A percentile compares a stretch with the other conserved stretches of the same genome.
Evolutionary conservation across 768 basidiomycete species (phyloP).

Genomic region (Phallus indusiatus): DNA sequence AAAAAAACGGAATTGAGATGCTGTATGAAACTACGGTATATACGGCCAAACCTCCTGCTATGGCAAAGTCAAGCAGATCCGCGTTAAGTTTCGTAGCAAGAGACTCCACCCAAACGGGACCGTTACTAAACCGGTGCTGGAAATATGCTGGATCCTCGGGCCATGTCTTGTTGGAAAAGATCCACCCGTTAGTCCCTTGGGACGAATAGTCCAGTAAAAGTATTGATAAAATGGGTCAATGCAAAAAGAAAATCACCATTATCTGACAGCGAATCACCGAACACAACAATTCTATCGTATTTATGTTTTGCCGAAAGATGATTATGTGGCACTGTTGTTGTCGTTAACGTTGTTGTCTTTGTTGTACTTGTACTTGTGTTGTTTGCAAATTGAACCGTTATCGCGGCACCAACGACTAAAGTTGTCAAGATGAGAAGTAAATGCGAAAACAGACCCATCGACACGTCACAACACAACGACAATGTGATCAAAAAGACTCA

Average conservation of each 20-base stretch:
- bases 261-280: conserved; percentile 7
- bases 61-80: conserved; percentile 13
- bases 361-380: background rate
- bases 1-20: background rate
- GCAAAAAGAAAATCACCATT: conserved; percentile 1
- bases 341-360: background rate
- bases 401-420: background rate
- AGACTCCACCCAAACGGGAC: conserved; percentile 18
- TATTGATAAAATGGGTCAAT: background rate
- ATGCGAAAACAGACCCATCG: background rate
- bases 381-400: background rate
- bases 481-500: background rate
- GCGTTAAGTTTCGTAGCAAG: conserved; percentile 15
- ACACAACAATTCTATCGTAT: background rate
- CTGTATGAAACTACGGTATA: background rate
- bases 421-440: background rate
- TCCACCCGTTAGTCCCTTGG: conserved; percentile 1
- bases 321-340: background rate
- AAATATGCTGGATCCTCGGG: conserved; percentile 1
- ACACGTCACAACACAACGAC: background rate
- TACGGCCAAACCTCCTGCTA: conserved; percentile 9
- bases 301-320: background rate
- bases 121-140: conserved; percentile 14
- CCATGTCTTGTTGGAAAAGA: conserved; percentile 3
- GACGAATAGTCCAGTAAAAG: background rate